Percentiles rank a stretch among this genome's conserved stretches.
Conservation (phyloP, 2,329 filamentous ascomycete genomes). For the Coniochaeta hoffmannii region DNA sequence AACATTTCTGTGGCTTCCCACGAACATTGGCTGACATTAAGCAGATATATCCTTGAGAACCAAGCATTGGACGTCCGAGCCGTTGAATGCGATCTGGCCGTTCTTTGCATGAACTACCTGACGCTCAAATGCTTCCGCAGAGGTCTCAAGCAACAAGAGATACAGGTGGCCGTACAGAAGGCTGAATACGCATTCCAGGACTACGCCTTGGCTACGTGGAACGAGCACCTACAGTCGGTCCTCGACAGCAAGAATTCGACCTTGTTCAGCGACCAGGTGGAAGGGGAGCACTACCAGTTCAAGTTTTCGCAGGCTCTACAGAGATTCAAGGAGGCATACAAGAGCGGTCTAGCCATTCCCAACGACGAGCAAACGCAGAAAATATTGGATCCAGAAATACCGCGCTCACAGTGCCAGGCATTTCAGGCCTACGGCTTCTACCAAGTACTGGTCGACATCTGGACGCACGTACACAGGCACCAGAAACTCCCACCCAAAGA, state of each 20-base stretch:
- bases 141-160: constrained; percentile 5
- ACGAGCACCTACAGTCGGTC: constrained; percentile 18
- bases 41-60: constrained; percentile 16
- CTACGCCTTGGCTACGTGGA: constrained; percentile 28
- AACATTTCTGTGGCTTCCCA: neutral
- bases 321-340: constrained; percentile 4
- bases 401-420: constrained; percentile 4
- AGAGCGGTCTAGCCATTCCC: neutral
- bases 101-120: constrained; percentile 26
- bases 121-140: constrained; percentile 22
- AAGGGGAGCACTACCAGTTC: neutral
- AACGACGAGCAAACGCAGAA: neutral
- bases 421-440: constrained; percentile 14
- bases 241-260: constrained; percentile 3
- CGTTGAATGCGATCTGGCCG: constrained; percentile 23
- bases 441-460: constrained; percentile 8
- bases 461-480: constrained; percentile 14
- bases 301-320: constrained; percentile 6
- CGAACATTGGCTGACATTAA: neutral
- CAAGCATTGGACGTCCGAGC: constrained; percentile 13
- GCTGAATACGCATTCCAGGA: constrained; percentile 30
- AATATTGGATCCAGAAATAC: neutral
- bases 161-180: constrained; percentile 8
- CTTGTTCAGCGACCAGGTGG: constrained; percentile 3
- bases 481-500: constrained; percentile 9